These are phyloP conservation scores for Entonaema liquescens DNA, from an alignment of 495 filamentous ascomycete genomes.

Conservation along the genomic window DNA sequence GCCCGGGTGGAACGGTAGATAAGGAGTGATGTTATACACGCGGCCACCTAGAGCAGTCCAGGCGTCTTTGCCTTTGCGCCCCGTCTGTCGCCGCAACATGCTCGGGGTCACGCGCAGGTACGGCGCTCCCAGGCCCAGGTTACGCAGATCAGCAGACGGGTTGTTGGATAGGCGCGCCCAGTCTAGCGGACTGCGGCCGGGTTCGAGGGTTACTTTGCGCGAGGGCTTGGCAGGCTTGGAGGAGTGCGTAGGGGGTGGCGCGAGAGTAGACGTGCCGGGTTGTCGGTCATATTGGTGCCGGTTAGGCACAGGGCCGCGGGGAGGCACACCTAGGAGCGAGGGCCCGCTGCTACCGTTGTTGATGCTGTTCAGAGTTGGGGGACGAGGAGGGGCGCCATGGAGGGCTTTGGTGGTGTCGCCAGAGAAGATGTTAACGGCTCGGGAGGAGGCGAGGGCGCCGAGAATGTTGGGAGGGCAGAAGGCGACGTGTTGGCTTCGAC, in stretches of 20 bases:
- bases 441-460: slow-evolving; percentile 28
- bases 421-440: slow-evolving; percentile 26
- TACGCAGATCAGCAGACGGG: slow-evolving; percentile 72
- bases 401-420: not conserved
- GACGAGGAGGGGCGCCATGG: slow-evolving; percentile 47
- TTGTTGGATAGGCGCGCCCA: slow-evolving; percentile 83
- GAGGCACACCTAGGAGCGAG: slow-evolving; percentile 32
- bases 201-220: slow-evolving; percentile 74
- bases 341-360: slow-evolving; percentile 2
- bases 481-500: slow-evolving; percentile 29
- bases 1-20: slow-evolving; percentile 89
- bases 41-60: slow-evolving; percentile 88
- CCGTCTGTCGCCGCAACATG: slow-evolving; percentile 76
- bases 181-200: slow-evolving; percentile 92
- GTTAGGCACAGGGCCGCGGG: slow-evolving; percentile 38
- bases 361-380: slow-evolving; percentile 21
- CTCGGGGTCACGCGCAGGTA: slow-evolving; percentile 77
- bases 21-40: slow-evolving; percentile 94
- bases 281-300: slow-evolving; percentile 47
- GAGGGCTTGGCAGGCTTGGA: slow-evolving; percentile 58
- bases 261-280: slow-evolving; percentile 50
- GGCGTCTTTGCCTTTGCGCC: slow-evolving; percentile 81
- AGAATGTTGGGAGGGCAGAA: slow-evolving; percentile 31
- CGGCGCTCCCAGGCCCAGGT: slow-evolving; percentile 52
- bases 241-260: slow-evolving; percentile 58